These are phyloP conservation scores for Astragalus glycyphyllos DNA, from an alignment of 306 rosid species.

Conservation along the genomic window DNA sequence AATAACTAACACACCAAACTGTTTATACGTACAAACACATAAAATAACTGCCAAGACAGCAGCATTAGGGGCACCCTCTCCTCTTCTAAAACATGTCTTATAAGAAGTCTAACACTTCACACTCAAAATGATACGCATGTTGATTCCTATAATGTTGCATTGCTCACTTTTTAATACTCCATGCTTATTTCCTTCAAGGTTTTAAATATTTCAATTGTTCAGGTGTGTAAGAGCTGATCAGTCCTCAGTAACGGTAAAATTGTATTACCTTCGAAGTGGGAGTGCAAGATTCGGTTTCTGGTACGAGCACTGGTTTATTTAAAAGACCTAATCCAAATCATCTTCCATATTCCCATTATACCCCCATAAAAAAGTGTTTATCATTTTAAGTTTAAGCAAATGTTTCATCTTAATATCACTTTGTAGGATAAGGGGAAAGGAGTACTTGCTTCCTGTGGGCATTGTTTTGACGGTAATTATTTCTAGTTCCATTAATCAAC, in stretches of 20 bases:
- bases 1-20: too few species aligned
- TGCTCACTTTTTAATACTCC: slow-evolving; percentile 5
- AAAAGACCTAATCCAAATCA: neutral
- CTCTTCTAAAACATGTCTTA: too few species aligned
- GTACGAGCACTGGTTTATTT: slow-evolving; percentile 58
- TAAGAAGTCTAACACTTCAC: too few species aligned
- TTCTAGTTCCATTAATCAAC: slow-evolving; percentile 27
- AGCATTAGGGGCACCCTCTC: too few species aligned
- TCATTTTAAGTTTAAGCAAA: slow-evolving; percentile 34
- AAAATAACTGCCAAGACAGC: too few species aligned
- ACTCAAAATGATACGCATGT: neutral
- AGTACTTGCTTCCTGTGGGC: slow-evolving; percentile 92
- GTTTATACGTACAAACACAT: too few species aligned
- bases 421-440: slow-evolving; percentile 86
- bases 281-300: slow-evolving; percentile 96
- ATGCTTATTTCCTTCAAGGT: slow-evolving; percentile 14
- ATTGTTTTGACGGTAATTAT: slow-evolving; percentile 75
- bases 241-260: slow-evolving; percentile 68
- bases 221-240: slow-evolving; percentile 92
- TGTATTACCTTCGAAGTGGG: slow-evolving; percentile 85
- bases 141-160: slow-evolving; percentile 22
- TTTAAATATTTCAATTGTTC: slow-evolving; percentile 37
- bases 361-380: slow-evolving; percentile 14
- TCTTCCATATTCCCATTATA: neutral
- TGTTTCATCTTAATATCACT: slow-evolving; percentile 38